Percentiles rank a stretch among this genome's conserved stretches.
phyloP scores from a whole-genome alignment of 139 green algal genomes.

The Penium margaritaceum region DNA sequence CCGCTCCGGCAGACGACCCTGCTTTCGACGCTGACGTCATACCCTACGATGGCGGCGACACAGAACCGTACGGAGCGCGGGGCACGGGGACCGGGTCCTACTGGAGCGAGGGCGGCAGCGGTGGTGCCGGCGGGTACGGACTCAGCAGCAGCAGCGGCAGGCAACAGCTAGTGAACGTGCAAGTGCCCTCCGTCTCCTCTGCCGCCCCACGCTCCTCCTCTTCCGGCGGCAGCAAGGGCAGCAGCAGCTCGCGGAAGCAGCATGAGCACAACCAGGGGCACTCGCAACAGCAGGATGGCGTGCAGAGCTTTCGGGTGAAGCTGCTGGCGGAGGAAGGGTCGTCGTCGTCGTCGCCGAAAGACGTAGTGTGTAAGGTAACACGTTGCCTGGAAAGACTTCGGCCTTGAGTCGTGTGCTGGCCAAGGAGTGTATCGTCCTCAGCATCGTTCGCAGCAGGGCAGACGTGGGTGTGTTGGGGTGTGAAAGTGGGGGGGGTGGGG shows the following conservation, averaged over 20 bases:
- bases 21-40: background rate
- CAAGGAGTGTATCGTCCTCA: no score
- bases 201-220: no score
- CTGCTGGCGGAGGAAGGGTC: constrained; percentile 9
- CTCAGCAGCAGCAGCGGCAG: background rate
- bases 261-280: no score
- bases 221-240: no score
- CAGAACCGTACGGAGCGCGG: constrained; percentile 20
- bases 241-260: no score
- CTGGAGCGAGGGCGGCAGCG: constrained; percentile 5
- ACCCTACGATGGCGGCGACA: constrained; percentile 9
- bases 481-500: no score
- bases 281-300: constrained; percentile 8
- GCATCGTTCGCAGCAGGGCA: no score
- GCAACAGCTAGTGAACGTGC: background rate
- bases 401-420: no score
- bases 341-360: background rate
- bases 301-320: constrained; percentile 17
- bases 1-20: background rate
- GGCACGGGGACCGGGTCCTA: constrained; percentile 10
- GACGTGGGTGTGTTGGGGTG: no score
- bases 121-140: background rate
- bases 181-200: background rate
- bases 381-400: no score
- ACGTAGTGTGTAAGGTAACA: constrained; percentile 14